Base-by-base conservation (phyloP, 768 basidiomycete genomes). In the Collybia mongolica region DNA sequence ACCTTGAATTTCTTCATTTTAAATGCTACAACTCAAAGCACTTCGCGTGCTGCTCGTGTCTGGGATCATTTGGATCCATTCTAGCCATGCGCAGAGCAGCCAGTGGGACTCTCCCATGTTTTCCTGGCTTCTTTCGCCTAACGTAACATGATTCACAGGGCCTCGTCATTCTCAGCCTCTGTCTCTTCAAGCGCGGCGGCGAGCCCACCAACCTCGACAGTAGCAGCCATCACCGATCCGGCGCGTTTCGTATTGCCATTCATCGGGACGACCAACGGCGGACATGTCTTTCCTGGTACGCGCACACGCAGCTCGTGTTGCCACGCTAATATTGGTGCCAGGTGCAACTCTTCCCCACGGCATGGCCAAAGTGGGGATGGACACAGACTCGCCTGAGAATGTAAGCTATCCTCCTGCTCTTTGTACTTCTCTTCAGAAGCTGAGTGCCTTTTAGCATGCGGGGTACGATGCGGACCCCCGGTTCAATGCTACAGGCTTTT, bases 351-450 rank as follows among this genome's bases (percentile, higher is more conserved):
- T 83, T 18, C 84, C 84, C 2, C 83, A 85, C 64, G 83, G 84
- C n/a, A 82, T 85, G 83, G 74, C 79, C 14, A 86, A 86, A 66
- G 75, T 69, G 2, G 84, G 83, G 6, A 78, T 84, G 76, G 83
- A 86, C 58, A 84, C 83, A 0, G 80, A 85, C 56, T 82, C 82
- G 11, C 80, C 82, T 2, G 79, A 75, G 58, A 81, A 81, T 60
- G 82, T 82, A 55, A 28, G 72, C 3, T 26, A 26, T 60, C 20
- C 12, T 44, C 23, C 39, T 20, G 18, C 26, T 9, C 26, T 14
- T 32, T 32, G 2, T 9, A 32, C n/a, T 26, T 9, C 3, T 32
- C 11, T 32, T 12, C 32, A 6, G 32, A 9, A 7, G 43, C 19
- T 28, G 37, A 15, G 6, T 0, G 36, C 12, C 45, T 12, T 48